Evolutionary conservation across 108 stramenopile species (phyloP).

Genomic region (Stephanodiscus minutulus): DNA sequence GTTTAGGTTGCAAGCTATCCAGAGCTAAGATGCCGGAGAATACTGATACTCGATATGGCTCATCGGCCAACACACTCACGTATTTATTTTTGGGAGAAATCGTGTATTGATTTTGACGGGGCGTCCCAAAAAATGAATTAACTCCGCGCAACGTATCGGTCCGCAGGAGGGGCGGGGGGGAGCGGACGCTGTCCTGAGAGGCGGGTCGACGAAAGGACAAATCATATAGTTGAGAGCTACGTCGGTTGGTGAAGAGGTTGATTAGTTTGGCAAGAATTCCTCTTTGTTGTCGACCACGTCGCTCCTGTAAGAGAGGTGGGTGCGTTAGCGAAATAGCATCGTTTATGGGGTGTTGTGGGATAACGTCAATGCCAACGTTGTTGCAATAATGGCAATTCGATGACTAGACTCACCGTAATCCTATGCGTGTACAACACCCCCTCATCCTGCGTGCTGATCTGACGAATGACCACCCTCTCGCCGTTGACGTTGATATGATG

Average conservation of each 20-base stretch:
- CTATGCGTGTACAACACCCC: constrained; percentile 29
- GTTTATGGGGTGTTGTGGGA: background rate
- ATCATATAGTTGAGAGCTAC: too few species aligned
- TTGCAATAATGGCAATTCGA: too few species aligned
- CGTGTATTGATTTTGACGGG: constrained; percentile 1
- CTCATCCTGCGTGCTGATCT: constrained; percentile 12
- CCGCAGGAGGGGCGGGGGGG: background rate
- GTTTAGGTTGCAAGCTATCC: background rate
- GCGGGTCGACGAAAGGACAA: too few species aligned
- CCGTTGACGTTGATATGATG: background rate
- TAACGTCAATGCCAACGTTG: too few species aligned
- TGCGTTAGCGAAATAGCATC: background rate
- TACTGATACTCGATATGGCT: too few species aligned
- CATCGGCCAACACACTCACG: background rate
- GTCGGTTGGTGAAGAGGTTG: background rate
- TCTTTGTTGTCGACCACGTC: background rate
- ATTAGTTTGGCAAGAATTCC: background rate
- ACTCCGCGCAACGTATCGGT: constrained; percentile 7
- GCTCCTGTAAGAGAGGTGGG: background rate
- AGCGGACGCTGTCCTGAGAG: background rate
- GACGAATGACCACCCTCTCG: background rate
- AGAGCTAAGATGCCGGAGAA: background rate
- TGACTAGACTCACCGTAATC: constrained; percentile 29
- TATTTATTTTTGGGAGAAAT: constrained; percentile 10
- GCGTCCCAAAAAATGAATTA: background rate